These are phyloP conservation scores for Artemisia tridentata DNA, from an alignment of 129 eudicot species.

Conservation along the genomic window DNA sequence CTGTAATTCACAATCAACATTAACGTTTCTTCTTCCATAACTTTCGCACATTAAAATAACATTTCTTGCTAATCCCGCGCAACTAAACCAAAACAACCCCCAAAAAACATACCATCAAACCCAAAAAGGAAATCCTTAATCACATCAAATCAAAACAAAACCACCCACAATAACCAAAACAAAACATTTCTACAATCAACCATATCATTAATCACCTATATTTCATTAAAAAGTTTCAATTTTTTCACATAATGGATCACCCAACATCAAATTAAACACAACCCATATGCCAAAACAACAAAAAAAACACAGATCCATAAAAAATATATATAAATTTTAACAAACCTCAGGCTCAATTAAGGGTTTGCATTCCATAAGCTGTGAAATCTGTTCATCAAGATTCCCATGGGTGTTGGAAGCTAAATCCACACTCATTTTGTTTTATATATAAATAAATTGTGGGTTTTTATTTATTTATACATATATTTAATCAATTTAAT, in stretches of 20 bases:
- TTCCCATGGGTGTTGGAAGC: slow-evolving; percentile 59
- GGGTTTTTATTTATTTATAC: background rate
- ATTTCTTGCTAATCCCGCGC: no score
- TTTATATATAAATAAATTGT: slow-evolving; percentile 10
- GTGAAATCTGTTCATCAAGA: slow-evolving; percentile 80
- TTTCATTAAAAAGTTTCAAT: no score
- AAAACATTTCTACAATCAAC: no score
- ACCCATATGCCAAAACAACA: no score
- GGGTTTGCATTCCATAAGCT: slow-evolving; percentile 96
- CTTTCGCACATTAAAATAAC: no score
- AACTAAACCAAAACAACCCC: no score
- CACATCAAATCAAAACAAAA: background rate
- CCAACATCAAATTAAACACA: no score
- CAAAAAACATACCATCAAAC: no score
- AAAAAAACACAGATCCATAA: background rate
- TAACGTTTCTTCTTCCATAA: background rate
- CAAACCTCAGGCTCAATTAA: slow-evolving; percentile 68
- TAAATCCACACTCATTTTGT: slow-evolving; percentile 69
- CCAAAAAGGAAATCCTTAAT: slow-evolving; percentile 22
- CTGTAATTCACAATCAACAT: background rate
- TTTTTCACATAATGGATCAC: no score
- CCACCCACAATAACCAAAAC: no score
- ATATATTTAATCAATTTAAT: slow-evolving; percentile 22
- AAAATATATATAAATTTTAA: background rate
- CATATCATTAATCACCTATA: no score